phyloP scores from a whole-genome alignment of 352 stramenopile genomes.

The Plasmopara halstedii region DNA sequence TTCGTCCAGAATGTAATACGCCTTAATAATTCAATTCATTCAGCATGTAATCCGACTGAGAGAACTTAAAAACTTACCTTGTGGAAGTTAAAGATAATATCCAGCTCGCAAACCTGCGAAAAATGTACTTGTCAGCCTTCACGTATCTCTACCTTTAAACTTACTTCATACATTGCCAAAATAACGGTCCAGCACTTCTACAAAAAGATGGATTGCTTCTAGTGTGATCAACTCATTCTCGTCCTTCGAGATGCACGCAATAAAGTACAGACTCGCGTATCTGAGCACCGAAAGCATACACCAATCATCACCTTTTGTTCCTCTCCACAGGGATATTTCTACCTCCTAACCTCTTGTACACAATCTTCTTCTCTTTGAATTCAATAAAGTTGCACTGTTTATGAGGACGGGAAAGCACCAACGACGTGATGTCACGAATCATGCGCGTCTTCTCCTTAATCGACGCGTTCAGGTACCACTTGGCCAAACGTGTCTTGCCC shows the following conservation, averaged over 20 bases:
- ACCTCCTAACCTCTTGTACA: constrained; percentile 88
- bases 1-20: constrained; percentile 99
- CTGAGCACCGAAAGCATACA: too few relatives aligned
- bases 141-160: not conserved
- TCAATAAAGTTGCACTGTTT: constrained; percentile 95
- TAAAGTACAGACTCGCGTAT: constrained; percentile 97
- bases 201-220: constrained; percentile 97
- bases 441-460: constrained; percentile 83
- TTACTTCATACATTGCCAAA: constrained; percentile 84
- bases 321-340: not conserved
- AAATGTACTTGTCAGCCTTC: not conserved
- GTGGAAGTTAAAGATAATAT: constrained; percentile 99
- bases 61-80: constrained; percentile 87
- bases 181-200: constrained; percentile 97
- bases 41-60: too few relatives aligned
- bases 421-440: constrained; percentile 81
- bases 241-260: constrained; percentile 91
- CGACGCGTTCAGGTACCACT: constrained; percentile 83
- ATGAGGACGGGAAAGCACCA: constrained; percentile 77
- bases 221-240: constrained; percentile 98
- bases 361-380: constrained; percentile 97
- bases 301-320: not conserved
- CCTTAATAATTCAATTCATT: constrained; percentile 91
- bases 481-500: constrained; percentile 88
- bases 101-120: constrained; percentile 80